Conservation (phyloP, 441 rosid genomes). For the Corymbia calophylla region DNA sequence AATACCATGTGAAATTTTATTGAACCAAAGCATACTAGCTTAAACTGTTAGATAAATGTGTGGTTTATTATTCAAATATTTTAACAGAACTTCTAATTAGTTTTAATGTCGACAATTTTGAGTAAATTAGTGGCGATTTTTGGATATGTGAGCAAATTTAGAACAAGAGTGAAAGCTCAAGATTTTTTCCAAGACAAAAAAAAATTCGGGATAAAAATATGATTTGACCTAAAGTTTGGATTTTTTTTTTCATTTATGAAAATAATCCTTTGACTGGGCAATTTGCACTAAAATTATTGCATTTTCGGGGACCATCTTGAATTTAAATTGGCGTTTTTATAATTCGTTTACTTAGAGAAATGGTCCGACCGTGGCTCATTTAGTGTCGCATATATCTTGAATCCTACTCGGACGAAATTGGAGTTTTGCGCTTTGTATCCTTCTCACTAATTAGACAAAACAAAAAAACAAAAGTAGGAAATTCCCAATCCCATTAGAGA, state of each 20-base stretch:
- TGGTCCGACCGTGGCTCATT: background rate
- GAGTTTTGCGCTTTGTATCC: background rate
- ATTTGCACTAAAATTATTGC: background rate
- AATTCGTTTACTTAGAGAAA: background rate
- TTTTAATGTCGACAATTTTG: background rate
- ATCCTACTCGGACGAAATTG: background rate
- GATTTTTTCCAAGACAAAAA: background rate
- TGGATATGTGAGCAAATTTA: background rate
- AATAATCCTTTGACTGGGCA: background rate
- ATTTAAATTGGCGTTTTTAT: background rate
- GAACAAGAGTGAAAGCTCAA: background rate
- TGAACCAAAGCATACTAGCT: no score
- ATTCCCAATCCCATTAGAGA: background rate
- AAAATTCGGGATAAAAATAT: background rate
- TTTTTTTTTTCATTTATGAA: background rate
- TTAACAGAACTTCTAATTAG: no score
- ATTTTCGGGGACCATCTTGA: background rate
- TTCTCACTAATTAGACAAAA: background rate
- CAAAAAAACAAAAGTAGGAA: background rate
- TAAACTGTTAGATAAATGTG: no score
- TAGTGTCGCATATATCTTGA: background rate
- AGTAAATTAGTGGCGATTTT: no score
- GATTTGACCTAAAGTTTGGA: background rate
- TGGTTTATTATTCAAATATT: no score
- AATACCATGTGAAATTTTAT: no score